Base-by-base conservation (phyloP, 495 filamentous ascomycete genomes). In the Lichenothelia convexa region DNA sequence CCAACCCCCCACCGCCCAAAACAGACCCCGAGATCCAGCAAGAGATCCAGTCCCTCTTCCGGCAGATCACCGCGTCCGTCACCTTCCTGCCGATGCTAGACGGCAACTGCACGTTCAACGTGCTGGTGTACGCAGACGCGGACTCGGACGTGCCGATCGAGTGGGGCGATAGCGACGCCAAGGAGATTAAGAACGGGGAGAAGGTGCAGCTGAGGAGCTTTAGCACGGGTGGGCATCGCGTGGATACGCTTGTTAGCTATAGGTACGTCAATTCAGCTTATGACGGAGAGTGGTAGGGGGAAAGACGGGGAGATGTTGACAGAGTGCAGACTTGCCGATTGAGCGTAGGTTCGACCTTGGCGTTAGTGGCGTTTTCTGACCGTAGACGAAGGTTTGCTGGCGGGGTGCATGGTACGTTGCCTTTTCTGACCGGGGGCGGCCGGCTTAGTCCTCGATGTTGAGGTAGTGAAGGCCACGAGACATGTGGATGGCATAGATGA, bases 121-220 rank as follows among this genome's bases (percentile, higher is more conserved):
- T 97, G 16, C 67, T 97, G 18, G 89, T 97, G 3, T 97, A 97
- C 51, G 91, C 89, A 24, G 89, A 95, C 50, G 89, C 84, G 5
- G 84, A 93, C 56, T 87, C 80, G 17, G 89, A 97, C 18, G 89
- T 97, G 12, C 89, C 89, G 4, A 78, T 97, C 40, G 91, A 97
- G 57, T 97, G 89, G 89, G 89, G 89, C 22, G 89, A 97, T 60
- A 91, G 82, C 48, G 89, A 97, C 53, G 86, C 91, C 32, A 94
- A 93, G 62, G 89, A 97, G 64, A 93, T 97, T 47, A 77, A 75
- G 52, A 82, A 87, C 48, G 87, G 81, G 12, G 89, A 97, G 64
- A 86, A 92, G 53, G 89, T 97, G 6, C 84, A 91, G 56, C 59
- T 97, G 45, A 67, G 91, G 47, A 92, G 87, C 40, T 97, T 94